Evolutionary conservation across 208 protist genomes (phyloP).

Genomic region (Endotrypanum monterogeii): DNA sequence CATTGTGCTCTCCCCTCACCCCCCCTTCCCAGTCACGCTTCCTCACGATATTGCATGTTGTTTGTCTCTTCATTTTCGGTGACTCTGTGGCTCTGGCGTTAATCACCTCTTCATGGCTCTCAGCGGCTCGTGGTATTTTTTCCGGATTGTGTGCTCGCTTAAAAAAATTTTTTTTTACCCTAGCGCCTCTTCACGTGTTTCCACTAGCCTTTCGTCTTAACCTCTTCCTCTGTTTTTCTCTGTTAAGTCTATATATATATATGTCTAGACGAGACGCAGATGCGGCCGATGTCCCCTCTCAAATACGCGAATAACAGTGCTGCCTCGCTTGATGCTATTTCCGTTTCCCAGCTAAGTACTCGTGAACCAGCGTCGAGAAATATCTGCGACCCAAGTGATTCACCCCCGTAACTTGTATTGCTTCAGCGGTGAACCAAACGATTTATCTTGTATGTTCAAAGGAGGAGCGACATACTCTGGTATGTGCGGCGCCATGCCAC

Average conservation of each 20-base stretch:
- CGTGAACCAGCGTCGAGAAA: background rate
- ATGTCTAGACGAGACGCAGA: background rate
- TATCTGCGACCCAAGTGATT: background rate
- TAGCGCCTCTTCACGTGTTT: background rate
- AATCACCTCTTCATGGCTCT: slow-evolving; percentile 11
- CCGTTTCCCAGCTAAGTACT: background rate
- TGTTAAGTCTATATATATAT: background rate
- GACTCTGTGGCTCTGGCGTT: background rate
- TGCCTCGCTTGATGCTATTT: background rate
- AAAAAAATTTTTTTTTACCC: slow-evolving; percentile 4
- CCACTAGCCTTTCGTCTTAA: background rate
- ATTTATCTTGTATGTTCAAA: background rate
- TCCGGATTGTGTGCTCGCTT: background rate
- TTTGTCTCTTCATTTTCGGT: slow-evolving; percentile 1
- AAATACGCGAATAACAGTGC: background rate
- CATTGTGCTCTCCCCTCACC: background rate
- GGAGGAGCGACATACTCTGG: no score
- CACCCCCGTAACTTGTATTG: background rate
- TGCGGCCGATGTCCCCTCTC: background rate
- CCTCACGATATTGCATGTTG: background rate
- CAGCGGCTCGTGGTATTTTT: slow-evolving; percentile 4
- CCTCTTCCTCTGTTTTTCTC: background rate
- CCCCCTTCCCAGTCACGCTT: background rate
- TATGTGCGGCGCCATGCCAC: background rate
- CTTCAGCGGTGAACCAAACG: background rate